Evolutionary conservation across 179 eudicot species (phyloP).

Genomic region (Carnegiea gigantea): DNA sequence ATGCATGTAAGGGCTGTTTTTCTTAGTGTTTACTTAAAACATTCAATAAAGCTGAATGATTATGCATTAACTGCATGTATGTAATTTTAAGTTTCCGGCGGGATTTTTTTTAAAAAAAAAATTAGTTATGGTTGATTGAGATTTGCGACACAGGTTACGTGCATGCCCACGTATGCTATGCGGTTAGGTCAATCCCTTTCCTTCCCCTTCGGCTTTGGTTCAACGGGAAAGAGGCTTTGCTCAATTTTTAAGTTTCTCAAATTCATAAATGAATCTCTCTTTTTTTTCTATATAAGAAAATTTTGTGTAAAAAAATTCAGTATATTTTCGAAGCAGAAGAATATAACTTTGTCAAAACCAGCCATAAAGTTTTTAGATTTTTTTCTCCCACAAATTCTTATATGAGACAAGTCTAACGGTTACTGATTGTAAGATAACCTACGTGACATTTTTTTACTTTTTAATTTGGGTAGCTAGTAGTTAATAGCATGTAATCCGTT

Average conservation of each 20-base stretch:
- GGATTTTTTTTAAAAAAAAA: conserved; percentile 6
- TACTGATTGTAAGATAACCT: no score
- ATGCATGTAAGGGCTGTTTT: conserved; percentile 18
- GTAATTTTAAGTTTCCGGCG: conserved; percentile 11
- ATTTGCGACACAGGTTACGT: neutral
- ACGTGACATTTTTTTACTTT: no score
- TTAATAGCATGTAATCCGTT: no score
- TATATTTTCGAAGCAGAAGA: no score
- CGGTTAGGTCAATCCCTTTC: neutral
- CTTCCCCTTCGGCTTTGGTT: neutral
- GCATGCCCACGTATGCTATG: neutral
- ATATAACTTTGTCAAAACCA: no score
- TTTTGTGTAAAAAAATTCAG: no score
- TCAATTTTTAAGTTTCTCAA: neutral
- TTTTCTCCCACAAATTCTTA: no score
- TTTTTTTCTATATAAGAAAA: no score
- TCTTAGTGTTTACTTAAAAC: conserved; percentile 4
- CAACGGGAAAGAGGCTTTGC: neutral
- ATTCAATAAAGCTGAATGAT: neutral
- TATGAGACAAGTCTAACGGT: no score
- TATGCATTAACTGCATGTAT: neutral
- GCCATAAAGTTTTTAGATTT: no score
- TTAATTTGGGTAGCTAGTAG: no score
- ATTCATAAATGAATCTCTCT: neutral
- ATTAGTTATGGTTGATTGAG: conserved; percentile 9